These are phyloP conservation scores for Microdochium bolleyi DNA, from an alignment of 2,329 filamentous ascomycete genomes.

Conservation along the genomic window DNA sequence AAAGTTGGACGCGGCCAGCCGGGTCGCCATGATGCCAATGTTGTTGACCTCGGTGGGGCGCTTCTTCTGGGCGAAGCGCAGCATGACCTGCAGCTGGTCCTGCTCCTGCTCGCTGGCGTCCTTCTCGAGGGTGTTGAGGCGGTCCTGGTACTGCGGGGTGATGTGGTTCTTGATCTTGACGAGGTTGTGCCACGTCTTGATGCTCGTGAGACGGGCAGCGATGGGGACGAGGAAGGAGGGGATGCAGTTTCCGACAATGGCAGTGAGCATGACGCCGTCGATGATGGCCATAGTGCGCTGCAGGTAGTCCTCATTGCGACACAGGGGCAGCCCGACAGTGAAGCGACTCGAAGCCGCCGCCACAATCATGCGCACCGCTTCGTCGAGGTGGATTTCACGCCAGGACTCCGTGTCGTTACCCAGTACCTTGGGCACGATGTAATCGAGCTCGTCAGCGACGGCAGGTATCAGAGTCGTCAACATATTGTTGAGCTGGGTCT, in stretches of 20 bases:
- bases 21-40: constrained; percentile 18
- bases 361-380: constrained; percentile 14
- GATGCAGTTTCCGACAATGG: too few species aligned
- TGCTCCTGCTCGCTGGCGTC: constrained; percentile 6
- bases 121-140: constrained; percentile 9
- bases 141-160: constrained; percentile 12
- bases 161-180: constrained; percentile 16
- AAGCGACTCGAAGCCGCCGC: constrained; percentile 17
- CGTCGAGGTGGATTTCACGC: constrained; percentile 5
- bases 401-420: not conserved
- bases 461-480: constrained; percentile 9
- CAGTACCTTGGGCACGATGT: constrained; percentile 4
- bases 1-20: constrained; percentile 24
- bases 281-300: not conserved
- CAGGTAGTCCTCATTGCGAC: constrained; percentile 6
- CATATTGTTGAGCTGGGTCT: constrained; percentile 11
- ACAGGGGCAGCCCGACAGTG: constrained; percentile 18
- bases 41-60: constrained; percentile 25
- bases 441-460: constrained; percentile 13
- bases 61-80: constrained; percentile 27
- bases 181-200: constrained; percentile 5
- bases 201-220: not conserved
- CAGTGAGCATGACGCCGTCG: not conserved
- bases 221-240: not conserved
- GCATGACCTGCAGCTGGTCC: constrained; percentile 14